Conservation (phyloP, 202 grass and related monocot species). For the Setaria viridis region DNA sequence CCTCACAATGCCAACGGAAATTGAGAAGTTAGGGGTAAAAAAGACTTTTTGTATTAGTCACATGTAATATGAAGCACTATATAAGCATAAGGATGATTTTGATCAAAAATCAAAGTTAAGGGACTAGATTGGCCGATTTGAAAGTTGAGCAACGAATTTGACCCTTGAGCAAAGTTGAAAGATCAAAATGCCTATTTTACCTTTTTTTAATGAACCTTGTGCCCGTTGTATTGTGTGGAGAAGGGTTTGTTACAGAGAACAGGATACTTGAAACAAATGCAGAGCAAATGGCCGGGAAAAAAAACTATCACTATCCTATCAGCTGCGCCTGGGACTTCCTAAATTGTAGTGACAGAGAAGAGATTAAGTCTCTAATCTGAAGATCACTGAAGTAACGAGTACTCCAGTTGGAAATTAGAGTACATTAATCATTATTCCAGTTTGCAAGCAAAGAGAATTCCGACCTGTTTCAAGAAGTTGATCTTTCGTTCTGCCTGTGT, state of each 20-base stretch:
- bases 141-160: no score
- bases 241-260: neutral
- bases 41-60: no score
- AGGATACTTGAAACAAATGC: neutral
- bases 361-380: neutral
- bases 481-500: constrained; percentile 66
- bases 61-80: no score
- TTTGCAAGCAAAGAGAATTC: neutral
- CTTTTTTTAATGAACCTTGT: neutral
- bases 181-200: no score
- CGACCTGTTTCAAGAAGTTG: constrained; percentile 77
- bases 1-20: no score
- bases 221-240: neutral
- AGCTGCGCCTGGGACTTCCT: no score
- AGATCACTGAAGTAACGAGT: neutral
- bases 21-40: no score
- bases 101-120: no score
- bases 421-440: neutral
- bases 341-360: neutral
- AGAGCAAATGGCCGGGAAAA: neutral
- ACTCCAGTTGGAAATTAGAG: neutral
- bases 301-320: neutral
- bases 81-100: no score
- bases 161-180: no score
- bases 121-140: no score